These are phyloP conservation scores for Tricholomella constricta DNA, from an alignment of 768 basidiomycete genomes.

Conservation along the genomic window DNA sequence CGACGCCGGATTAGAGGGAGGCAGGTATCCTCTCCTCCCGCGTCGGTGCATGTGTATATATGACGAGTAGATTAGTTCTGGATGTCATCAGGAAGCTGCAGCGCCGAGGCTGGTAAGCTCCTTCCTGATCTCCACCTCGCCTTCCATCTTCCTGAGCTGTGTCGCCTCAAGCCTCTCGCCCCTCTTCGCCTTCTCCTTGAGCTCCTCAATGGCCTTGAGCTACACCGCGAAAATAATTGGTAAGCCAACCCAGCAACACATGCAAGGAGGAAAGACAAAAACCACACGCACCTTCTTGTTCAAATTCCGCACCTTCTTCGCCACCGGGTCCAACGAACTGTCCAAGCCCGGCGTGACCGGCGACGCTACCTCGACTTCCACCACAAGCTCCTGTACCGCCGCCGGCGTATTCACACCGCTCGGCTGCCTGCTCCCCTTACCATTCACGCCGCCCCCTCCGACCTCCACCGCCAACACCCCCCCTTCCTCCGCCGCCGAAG, in stretches of 20 bases:
- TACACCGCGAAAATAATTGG: constrained; percentile 35
- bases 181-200: constrained; percentile 87
- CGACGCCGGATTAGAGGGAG: too few species aligned
- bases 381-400: constrained; percentile 17
- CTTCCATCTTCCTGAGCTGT: constrained; percentile 96
- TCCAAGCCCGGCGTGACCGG: constrained; percentile 60
- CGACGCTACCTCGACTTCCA: constrained; percentile 28
- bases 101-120: constrained; percentile 52
- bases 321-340: constrained; percentile 67
- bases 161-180: constrained; percentile 94
- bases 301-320: constrained; percentile 94
- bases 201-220: constrained; percentile 98
- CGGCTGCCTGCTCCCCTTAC: constrained; percentile 28
- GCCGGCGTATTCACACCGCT: constrained; percentile 13
- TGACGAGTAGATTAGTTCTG: too few species aligned
- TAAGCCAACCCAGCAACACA: too few species aligned
- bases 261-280: neutral
- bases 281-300: constrained; percentile 82
- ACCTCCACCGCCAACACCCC: constrained; percentile 29
- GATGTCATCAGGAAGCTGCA: neutral
- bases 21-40: too few species aligned
- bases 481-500: constrained; percentile 36
- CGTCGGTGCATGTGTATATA: too few species aligned
- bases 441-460: constrained; percentile 41
- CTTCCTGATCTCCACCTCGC: constrained; percentile 79